phyloP scores from a whole-genome alignment of 345 rosid species.

The Salix suchowensis region DNA sequence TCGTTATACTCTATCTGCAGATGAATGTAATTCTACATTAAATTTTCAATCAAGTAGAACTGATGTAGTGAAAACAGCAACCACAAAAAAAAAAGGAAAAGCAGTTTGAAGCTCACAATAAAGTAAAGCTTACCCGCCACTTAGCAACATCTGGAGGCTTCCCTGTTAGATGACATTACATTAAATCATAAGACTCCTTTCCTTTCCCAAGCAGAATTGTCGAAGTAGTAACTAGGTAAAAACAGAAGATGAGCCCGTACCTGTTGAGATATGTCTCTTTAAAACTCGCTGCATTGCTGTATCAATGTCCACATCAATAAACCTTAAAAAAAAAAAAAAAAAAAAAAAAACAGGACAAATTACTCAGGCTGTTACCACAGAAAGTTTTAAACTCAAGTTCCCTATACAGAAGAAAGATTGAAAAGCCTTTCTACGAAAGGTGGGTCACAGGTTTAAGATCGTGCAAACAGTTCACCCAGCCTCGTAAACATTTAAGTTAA shows the following conservation, averaged over 20 bases:
- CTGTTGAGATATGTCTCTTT: slow-evolving; percentile 72
- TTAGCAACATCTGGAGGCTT: slow-evolving; percentile 69
- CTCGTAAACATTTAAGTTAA: not conserved
- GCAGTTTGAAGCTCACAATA: not conserved
- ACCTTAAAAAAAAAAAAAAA: slow-evolving; percentile 39
- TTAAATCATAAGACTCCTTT: not conserved
- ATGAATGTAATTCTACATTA: not conserved
- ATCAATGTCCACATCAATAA: slow-evolving; percentile 71
- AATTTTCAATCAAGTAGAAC: not conserved
- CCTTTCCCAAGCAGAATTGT: not conserved
- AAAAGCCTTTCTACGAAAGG: not conserved
- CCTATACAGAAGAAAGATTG: not conserved
- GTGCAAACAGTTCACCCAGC: not conserved
- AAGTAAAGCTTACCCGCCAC: slow-evolving; percentile 58
- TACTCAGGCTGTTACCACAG: not conserved
- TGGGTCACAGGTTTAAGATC: not conserved
- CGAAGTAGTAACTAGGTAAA: not conserved
- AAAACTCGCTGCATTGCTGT: slow-evolving; percentile 73
- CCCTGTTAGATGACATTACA: slow-evolving; percentile 40
- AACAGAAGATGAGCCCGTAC: slow-evolving; percentile 21
- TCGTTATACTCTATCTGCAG: slow-evolving; percentile 79
- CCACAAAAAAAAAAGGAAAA: too few species aligned
- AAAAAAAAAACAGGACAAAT: slow-evolving; percentile 8
- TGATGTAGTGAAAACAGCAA: not conserved
- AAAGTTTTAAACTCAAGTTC: not conserved